Conservation (phyloP, 2,329 filamentous ascomycete species). For the Lachnellula cervina region DNA sequence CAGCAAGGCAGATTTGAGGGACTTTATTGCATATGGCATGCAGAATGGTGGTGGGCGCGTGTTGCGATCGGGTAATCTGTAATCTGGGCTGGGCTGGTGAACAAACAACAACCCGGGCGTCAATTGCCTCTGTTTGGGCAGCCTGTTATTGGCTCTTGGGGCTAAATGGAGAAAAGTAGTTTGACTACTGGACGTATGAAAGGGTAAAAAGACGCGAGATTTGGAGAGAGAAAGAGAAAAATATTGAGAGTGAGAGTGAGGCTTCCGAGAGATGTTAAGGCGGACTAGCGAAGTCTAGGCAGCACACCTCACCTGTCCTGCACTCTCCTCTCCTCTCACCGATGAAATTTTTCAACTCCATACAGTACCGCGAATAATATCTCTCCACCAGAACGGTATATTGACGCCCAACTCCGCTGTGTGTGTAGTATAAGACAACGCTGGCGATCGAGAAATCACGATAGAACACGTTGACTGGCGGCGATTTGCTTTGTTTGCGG, state of each 20-base stretch:
- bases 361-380: background rate
- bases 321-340: background rate
- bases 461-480: background rate
- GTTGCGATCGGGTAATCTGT: slow-evolving; percentile 5
- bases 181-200: slow-evolving; percentile 1
- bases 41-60: slow-evolving; percentile 2
- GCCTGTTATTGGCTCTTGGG: background rate
- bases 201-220: background rate
- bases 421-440: background rate
- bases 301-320: background rate
- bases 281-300: slow-evolving; percentile 19
- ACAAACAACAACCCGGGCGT: slow-evolving; percentile 9
- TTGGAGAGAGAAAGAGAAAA: slow-evolving; percentile 2
- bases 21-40: slow-evolving; percentile 17
- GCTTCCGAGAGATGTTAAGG: slow-evolving; percentile 16
- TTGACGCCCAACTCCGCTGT: background rate
- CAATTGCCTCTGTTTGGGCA: background rate
- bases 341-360: background rate
- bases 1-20: slow-evolving; percentile 18
- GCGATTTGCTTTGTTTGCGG: background rate
- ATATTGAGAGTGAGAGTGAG: slow-evolving; percentile 4
- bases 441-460: background rate
- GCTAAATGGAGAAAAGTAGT: too few species aligned
- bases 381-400: background rate
- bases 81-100: too few species aligned